Percentiles rank a stretch among this genome's conserved stretches.
phyloP scores from a whole-genome alignment of 768 basidiomycete species.

The Hortiboletus flavorubellus region DNA sequence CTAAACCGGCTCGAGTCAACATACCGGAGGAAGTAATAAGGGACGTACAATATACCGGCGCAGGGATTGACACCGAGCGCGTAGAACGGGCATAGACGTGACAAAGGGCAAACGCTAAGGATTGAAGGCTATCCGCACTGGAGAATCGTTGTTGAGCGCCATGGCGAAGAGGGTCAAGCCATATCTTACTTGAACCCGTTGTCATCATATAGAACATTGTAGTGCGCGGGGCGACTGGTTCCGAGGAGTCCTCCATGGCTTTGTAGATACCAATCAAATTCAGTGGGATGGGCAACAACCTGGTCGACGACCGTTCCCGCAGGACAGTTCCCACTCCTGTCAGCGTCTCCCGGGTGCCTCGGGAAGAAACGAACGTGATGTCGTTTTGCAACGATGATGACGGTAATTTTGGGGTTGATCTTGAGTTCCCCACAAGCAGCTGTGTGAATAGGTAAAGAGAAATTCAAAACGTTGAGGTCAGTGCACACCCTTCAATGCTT shows the following conservation, averaged over 20 bases:
- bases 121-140: conserved; percentile 67
- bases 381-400: conserved; percentile 74
- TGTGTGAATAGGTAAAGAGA: conserved; percentile 27
- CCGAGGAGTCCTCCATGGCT: conserved; percentile 77
- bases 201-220: conserved; percentile 43
- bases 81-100: conserved; percentile 81
- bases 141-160: conserved; percentile 6
- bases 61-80: conserved; percentile 78
- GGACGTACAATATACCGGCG: conserved; percentile 72
- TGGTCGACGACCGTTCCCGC: conserved; percentile 79
- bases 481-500: conserved; percentile 50
- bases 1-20: conserved; percentile 33
- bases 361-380: conserved; percentile 55
- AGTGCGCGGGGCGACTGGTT: conserved; percentile 67
- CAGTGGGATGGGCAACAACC: conserved; percentile 64
- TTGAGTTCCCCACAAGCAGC: conserved; percentile 59
- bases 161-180: not conserved
- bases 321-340: conserved; percentile 68
- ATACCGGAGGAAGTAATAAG: not conserved
- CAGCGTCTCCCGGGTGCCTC: conserved; percentile 39
- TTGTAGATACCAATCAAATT: conserved; percentile 77
- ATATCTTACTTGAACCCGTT: conserved; percentile 54
- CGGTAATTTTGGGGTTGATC: conserved; percentile 65
- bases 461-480: not conserved
- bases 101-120: conserved; percentile 69